A percentile compares a stretch with the other conserved stretches of the same genome.
phyloP scores from a whole-genome alignment of 495 filamentous ascomycete genomes.

The Annulohypoxylon nitens region DNA sequence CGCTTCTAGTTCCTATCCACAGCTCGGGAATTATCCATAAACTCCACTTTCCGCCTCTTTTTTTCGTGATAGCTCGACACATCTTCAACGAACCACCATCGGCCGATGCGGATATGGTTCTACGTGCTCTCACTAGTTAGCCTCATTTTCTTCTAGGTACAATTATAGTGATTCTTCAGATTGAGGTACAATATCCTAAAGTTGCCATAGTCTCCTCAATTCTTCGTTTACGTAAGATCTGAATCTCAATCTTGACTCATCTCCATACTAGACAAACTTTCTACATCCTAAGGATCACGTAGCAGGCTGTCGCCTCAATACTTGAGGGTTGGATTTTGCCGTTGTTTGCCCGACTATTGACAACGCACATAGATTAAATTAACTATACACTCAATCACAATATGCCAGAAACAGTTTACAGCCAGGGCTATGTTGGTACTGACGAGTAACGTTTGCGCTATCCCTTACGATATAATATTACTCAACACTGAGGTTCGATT shows the following conservation, averaged over 20 bases:
- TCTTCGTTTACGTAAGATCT: not conserved
- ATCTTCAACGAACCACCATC: not conserved
- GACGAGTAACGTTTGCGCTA: too few species aligned
- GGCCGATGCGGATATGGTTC: not conserved
- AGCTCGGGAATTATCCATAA: not conserved
- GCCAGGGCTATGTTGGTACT: too few species aligned
- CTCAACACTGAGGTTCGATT: slow-evolving; percentile 25
- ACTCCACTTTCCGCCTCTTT: not conserved
- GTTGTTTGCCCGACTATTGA: too few species aligned
- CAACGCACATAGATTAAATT: too few species aligned
- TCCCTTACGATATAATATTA: too few species aligned
- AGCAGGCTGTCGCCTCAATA: not conserved
- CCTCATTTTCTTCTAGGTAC: not conserved
- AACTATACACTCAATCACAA: too few species aligned
- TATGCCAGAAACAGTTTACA: too few species aligned
- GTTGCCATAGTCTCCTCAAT: not conserved
- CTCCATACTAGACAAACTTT: not conserved
- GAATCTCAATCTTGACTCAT: not conserved
- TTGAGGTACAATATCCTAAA: not conserved
- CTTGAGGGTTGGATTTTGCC: too few species aligned
- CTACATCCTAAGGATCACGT: not conserved
- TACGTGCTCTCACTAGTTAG: not conserved
- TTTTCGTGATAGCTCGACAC: not conserved
- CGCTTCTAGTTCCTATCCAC: not conserved
- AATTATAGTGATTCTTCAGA: not conserved